Percentiles rank a stretch among this genome's conserved stretches.
Evolutionary conservation across 2,329 filamentous ascomycete species (phyloP).

Genomic region (Pseudogymnoascus sp.): DNA sequence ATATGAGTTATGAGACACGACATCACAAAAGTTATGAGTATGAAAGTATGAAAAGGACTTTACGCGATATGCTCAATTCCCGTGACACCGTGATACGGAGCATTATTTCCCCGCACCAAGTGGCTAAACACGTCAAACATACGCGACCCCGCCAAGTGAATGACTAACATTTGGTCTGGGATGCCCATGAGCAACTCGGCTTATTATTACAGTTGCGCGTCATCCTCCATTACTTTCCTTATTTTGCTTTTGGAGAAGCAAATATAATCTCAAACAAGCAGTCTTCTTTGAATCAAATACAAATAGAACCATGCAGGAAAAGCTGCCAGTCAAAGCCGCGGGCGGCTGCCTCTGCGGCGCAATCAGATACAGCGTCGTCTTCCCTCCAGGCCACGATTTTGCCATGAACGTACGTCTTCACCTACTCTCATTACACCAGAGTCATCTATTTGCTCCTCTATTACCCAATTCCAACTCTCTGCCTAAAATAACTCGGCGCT

Average conservation of each 20-base stretch:
- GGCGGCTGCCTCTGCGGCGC: constrained; percentile 46
- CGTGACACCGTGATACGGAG: constrained; percentile 6
- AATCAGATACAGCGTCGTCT: constrained; percentile 42
- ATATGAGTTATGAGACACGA: not conserved
- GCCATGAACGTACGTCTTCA: constrained; percentile 26
- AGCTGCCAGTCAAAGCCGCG: constrained; percentile 28
- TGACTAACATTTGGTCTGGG: constrained; percentile 3
- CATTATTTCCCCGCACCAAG: constrained; percentile 3
- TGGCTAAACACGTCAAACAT: not conserved
- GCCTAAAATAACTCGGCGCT: not conserved
- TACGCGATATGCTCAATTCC: not conserved
- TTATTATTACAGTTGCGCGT: not conserved
- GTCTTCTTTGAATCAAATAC: not conserved
- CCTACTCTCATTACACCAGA: constrained; percentile 2
- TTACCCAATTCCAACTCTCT: not conserved
- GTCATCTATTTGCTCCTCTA: not conserved
- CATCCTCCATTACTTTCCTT: not conserved
- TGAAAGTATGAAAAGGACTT: not conserved
- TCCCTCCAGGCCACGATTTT: constrained; percentile 41
- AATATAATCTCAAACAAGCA: not conserved
- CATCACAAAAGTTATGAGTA: not conserved
- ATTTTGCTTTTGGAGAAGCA: not conserved
- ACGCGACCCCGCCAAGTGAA: constrained; percentile 8
- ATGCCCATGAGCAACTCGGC: not conserved
- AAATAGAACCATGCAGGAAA: constrained; percentile 3